Percentiles rank a stretch among this genome's conserved stretches.
These are phyloP conservation scores for Ajuga chamaepitys DNA, from an alignment of 257 asterid species.

Conservation along the genomic window DNA sequence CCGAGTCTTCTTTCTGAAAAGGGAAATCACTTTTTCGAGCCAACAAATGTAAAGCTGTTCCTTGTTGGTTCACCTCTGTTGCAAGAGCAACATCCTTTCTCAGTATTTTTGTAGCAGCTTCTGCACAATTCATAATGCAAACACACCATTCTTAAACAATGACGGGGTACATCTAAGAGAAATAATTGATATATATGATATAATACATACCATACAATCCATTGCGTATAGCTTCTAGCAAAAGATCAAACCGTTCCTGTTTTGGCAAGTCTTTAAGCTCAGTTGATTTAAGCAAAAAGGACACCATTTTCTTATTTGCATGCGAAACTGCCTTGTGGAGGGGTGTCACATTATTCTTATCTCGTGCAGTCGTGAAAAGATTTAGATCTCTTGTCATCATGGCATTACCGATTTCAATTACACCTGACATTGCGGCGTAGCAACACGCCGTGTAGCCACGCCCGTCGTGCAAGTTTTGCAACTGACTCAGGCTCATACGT, in stretches of 20 bases:
- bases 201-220: conserved; percentile 22
- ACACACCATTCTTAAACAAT: no score
- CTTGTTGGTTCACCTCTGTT: no score
- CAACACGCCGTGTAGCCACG: conserved; percentile 6
- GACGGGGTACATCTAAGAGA: no score
- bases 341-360: neutral
- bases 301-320: conserved; percentile 11
- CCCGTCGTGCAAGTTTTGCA: neutral
- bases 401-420: conserved; percentile 5
- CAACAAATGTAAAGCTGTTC: no score
- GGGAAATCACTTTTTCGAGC: no score
- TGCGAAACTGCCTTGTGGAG: conserved; percentile 4
- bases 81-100: no score
- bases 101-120: no score
- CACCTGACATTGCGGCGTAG: conserved; percentile 15
- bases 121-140: no score
- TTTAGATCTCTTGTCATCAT: conserved; percentile 1
- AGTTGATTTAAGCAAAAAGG: conserved; percentile 1
- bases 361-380: neutral
- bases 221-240: neutral
- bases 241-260: neutral
- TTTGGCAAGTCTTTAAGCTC: neutral
- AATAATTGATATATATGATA: no score
- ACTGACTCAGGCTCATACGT: neutral
- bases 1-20: no score